Evolutionary conservation across 495 filamentous ascomycete species (phyloP).

Genomic region (Lasiosphaeria ovina): DNA sequence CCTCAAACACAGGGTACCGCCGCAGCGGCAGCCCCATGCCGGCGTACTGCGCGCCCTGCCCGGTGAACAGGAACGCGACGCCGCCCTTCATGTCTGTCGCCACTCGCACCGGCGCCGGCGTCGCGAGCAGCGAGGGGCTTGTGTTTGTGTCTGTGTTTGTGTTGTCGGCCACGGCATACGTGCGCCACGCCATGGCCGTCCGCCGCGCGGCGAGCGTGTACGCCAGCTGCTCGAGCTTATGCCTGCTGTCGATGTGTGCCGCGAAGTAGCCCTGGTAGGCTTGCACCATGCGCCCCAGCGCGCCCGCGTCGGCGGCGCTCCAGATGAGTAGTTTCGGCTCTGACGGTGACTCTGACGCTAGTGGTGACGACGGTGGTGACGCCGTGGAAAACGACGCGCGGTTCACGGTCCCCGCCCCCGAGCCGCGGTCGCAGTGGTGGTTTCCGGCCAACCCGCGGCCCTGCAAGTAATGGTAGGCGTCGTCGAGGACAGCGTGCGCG

Average conservation of each 20-base stretch:
- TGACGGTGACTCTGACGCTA: neutral
- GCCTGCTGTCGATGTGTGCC: neutral
- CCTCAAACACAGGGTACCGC: conserved; percentile 26
- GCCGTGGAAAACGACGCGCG: neutral
- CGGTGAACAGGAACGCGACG: conserved; percentile 38
- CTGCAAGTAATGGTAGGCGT: conserved; percentile 3
- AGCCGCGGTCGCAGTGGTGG: neutral
- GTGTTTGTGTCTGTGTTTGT: neutral
- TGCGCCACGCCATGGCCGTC: neutral
- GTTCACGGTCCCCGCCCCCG: too few species aligned
- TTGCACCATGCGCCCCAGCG: conserved; percentile 9
- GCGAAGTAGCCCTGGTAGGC: conserved; percentile 1
- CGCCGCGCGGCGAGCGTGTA: conserved; percentile 9
- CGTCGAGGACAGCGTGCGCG: conserved; percentile 31
- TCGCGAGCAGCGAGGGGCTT: neutral
- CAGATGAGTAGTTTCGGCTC: conserved; percentile 3
- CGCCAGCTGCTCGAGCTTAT: conserved; percentile 3
- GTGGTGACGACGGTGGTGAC: neutral
- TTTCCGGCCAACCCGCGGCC: neutral
- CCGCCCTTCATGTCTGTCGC: neutral
- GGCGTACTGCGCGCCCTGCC: conserved; percentile 43
- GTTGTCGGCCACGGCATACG: conserved; percentile 1
- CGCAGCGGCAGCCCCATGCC: conserved; percentile 49
- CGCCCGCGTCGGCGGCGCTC: conserved; percentile 2
- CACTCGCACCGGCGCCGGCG: neutral